A percentile compares a stretch with the other conserved stretches of the same genome.
Evolutionary conservation across 345 rosid genomes (phyloP).

Genomic region (Populus pruinosa): DNA sequence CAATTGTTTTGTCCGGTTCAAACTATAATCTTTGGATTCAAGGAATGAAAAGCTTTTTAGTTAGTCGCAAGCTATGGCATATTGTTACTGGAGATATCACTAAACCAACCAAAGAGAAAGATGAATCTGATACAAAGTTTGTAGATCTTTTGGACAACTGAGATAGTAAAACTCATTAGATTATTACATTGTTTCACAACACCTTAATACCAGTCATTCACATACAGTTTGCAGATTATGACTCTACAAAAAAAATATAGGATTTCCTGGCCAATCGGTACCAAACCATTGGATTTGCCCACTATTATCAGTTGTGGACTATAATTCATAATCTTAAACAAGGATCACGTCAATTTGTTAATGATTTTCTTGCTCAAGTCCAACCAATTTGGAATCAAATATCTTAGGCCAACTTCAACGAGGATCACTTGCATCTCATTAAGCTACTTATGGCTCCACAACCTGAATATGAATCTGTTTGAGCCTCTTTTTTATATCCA

Average conservation of each 20-base stretch:
- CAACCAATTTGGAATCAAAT: neutral
- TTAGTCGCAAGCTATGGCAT: too few relatives aligned
- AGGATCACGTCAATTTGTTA: neutral
- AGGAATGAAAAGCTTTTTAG: neutral
- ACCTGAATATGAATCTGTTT: neutral
- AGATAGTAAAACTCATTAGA: conserved; percentile 2
- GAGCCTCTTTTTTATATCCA: neutral
- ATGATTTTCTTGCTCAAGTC: conserved; percentile 1
- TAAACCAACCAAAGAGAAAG: neutral
- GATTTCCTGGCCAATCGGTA: conserved; percentile 3
- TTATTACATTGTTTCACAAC: neutral
- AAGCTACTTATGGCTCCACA: neutral
- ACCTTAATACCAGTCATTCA: neutral
- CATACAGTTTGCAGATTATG: neutral
- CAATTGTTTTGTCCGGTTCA: neutral
- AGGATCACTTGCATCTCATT: neutral
- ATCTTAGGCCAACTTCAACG: neutral
- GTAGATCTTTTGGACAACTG: conserved; percentile 3
- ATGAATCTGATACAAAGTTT: neutral
- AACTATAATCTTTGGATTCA: neutral
- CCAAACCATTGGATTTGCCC: neutral
- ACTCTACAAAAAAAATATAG: neutral
- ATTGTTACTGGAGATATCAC: neutral
- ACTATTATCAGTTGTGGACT: neutral
- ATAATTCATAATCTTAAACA: neutral